These are phyloP conservation scores for Silybum marianum DNA, from an alignment of 129 eudicot species.

Conservation along the genomic window DNA sequence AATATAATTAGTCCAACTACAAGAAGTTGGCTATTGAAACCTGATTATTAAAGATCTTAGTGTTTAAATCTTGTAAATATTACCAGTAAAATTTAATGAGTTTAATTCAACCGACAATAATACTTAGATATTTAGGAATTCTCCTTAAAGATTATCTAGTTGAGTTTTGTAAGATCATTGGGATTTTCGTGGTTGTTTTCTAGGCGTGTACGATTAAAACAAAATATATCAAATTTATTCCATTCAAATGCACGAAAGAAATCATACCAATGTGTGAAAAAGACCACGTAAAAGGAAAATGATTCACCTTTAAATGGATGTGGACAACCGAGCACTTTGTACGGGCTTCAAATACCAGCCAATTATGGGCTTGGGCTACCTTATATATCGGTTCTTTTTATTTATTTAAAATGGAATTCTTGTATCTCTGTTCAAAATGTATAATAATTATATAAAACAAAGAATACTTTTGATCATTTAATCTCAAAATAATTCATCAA, in stretches of 20 bases:
- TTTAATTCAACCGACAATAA: too few relatives aligned
- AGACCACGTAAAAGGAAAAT: not conserved
- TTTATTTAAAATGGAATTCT: not conserved
- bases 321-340: conserved; percentile 1
- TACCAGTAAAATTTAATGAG: not conserved
- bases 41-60: not conserved
- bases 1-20: too few relatives aligned
- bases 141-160: too few relatives aligned
- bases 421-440: too few relatives aligned
- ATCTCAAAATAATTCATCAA: too few relatives aligned
- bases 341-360: not conserved
- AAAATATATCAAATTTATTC: not conserved
- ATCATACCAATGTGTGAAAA: not conserved
- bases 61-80: not conserved
- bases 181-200: too few relatives aligned
- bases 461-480: too few relatives aligned
- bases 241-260: not conserved
- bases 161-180: too few relatives aligned
- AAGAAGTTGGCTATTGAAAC: not conserved
- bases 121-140: too few relatives aligned
- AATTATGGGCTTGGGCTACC: conserved; percentile 16
- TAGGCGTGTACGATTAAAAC: too few relatives aligned
- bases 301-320: not conserved
- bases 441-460: too few relatives aligned
- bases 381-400: not conserved